Evolutionary conservation across 306 rosid species (phyloP).

Genomic region (Fagus crenata): DNA sequence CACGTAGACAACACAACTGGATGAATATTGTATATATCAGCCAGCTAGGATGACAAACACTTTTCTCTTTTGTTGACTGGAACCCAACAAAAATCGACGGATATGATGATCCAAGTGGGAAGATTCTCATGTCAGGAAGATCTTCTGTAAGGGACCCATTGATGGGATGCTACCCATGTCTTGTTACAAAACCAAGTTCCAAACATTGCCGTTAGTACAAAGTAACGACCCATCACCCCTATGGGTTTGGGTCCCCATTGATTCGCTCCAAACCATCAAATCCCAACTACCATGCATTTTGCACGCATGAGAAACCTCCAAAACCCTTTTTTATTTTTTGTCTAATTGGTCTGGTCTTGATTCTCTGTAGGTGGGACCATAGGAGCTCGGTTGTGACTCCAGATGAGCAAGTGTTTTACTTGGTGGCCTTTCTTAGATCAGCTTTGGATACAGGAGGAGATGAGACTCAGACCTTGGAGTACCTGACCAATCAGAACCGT

Average conservation of each 20-base stretch:
- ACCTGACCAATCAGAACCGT: conserved; percentile 72
- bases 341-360: neutral
- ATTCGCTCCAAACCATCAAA: conserved; percentile 14
- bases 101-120: conserved; percentile 42
- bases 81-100: conserved; percentile 45
- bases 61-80: conserved; percentile 15
- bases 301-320: neutral
- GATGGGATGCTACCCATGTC: conserved; percentile 29
- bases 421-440: conserved; percentile 87
- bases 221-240: conserved; percentile 26
- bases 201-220: conserved; percentile 15
- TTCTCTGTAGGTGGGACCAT: conserved; percentile 69
- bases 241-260: neutral
- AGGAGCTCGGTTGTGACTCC: conserved; percentile 83
- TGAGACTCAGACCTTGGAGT: conserved; percentile 51
- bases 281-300: conserved; percentile 23
- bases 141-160: conserved; percentile 48
- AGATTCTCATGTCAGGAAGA: conserved; percentile 67
- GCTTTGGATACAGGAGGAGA: conserved; percentile 59
- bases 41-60: conserved; percentile 43
- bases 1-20: conserved; percentile 24
- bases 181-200: neutral
- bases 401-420: conserved; percentile 82
- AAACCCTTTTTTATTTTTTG: neutral
- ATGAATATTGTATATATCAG: conserved; percentile 24